Evolutionary conservation across 192 early-diverging fungal genomes (phyloP).

Genomic region (Coemansia biformis): DNA sequence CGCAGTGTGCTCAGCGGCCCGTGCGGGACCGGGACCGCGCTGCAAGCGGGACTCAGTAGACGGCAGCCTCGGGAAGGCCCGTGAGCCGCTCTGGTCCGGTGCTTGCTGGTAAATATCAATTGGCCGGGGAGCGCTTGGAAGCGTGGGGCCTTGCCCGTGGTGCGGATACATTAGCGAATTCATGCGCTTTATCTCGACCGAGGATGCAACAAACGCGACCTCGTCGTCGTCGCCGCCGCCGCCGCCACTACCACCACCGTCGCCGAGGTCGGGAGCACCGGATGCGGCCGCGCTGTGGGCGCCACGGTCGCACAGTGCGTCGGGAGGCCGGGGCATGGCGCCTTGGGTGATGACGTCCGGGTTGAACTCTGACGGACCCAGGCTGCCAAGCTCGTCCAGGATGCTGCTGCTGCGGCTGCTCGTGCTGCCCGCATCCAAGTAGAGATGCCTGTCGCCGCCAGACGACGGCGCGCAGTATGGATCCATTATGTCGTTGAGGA

Average conservation of each 20-base stretch:
- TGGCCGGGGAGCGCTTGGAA: not conserved
- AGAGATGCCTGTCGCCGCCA: conserved; percentile 25
- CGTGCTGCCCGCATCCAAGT: conserved; percentile 20
- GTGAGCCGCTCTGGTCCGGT: too few relatives aligned
- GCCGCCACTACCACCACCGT: too few relatives aligned
- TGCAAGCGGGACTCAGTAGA: too few relatives aligned
- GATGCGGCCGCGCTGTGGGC: conserved; percentile 2
- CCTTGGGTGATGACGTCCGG: conserved; percentile 14
- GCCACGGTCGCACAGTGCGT: not conserved
- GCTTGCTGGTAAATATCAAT: too few relatives aligned
- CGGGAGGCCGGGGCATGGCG: not conserved
- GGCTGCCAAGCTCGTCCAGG: conserved; percentile 25
- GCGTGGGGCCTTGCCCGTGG: conserved; percentile 1
- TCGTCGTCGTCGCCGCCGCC: conserved; percentile 1
- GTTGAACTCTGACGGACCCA: conserved; percentile 25
- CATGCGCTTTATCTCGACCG: conserved; percentile 21
- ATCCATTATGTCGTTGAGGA: conserved; percentile 45
- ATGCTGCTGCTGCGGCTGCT: conserved; percentile 34
- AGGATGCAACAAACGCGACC: conserved; percentile 4
- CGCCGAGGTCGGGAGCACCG: too few relatives aligned
- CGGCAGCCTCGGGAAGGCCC: too few relatives aligned
- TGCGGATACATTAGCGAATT: conserved; percentile 20
- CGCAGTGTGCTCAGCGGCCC: too few relatives aligned
- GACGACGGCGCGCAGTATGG: conserved; percentile 24
- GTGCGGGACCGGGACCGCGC: too few relatives aligned